Evolutionary conservation across 371 early-diverging fungal genomes (phyloP).

Genomic region (Mortierella sp.): DNA sequence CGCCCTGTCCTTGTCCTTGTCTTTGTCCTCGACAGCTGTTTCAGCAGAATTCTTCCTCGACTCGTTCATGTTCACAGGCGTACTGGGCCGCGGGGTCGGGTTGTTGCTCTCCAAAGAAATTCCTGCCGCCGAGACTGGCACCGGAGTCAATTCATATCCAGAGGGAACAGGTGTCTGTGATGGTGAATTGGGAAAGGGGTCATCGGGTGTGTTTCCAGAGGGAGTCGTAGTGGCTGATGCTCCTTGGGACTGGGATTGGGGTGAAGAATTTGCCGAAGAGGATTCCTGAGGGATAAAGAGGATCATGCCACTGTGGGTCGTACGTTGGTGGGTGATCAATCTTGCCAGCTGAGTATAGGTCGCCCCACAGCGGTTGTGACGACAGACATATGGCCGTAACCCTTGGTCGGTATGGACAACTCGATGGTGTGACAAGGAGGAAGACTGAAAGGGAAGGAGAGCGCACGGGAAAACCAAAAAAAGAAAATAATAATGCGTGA

Average conservation of each 20-base stretch:
- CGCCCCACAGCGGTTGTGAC: slow-evolving; percentile 57
- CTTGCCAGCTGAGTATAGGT: slow-evolving; percentile 58
- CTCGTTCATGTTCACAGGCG: not conserved
- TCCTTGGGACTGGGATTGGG: slow-evolving; percentile 12
- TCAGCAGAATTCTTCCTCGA: not conserved
- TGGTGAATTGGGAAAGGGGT: not conserved
- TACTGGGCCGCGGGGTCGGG: not conserved
- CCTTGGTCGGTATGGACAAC: slow-evolving; percentile 57
- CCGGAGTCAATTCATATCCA: not conserved
- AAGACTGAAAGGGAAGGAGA: slow-evolving; percentile 33
- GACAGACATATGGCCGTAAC: slow-evolving; percentile 53
- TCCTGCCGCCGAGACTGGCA: not conserved
- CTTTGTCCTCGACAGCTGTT: not conserved
- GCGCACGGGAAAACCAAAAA: not conserved
- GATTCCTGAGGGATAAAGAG: slow-evolving; percentile 56
- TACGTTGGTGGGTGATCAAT: slow-evolving; percentile 54
- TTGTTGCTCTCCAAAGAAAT: not conserved
- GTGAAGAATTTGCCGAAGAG: slow-evolving; percentile 25
- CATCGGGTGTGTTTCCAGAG: not conserved
- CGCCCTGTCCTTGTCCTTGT: not conserved
- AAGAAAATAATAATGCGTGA: not conserved
- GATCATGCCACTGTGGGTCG: slow-evolving; percentile 56
- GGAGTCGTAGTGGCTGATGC: slow-evolving; percentile 11
- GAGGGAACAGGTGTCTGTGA: slow-evolving; percentile 14
- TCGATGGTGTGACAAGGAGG: slow-evolving; percentile 56